Percentiles rank a stretch among this genome's conserved stretches.
Evolutionary conservation across 2,329 filamentous ascomycete species (phyloP).

Genomic region (Paecilomyces niveus): DNA sequence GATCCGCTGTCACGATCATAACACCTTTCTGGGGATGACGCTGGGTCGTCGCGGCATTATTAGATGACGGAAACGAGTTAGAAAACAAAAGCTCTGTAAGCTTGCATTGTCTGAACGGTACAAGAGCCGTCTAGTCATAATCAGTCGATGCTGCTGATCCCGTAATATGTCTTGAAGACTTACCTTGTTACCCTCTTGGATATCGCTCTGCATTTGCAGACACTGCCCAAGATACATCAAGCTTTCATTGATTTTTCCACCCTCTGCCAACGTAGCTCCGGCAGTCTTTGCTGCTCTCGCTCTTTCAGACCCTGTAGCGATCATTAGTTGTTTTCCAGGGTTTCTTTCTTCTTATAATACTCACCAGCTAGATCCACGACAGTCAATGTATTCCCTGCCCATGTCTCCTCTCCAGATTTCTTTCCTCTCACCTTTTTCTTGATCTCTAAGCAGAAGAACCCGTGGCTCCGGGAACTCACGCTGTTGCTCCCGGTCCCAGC

Average conservation of each 20-base stretch:
- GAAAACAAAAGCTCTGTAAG: constrained; percentile 78
- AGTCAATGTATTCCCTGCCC: constrained; percentile 72
- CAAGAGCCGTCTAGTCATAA: constrained; percentile 56
- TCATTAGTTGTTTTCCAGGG: constrained; percentile 12
- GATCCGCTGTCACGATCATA: constrained; percentile 95
- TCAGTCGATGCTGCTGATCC: constrained; percentile 1
- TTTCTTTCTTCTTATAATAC: constrained; percentile 7
- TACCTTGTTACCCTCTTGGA: constrained; percentile 67
- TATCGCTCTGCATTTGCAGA: constrained; percentile 86
- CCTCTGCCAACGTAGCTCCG: constrained; percentile 85
- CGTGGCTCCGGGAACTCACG: constrained; percentile 84
- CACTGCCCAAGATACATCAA: constrained; percentile 98
- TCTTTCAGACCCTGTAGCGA: constrained; percentile 63
- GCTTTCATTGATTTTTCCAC: constrained; percentile 96
- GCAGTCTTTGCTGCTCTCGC: constrained; percentile 91
- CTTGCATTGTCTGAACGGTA: constrained; percentile 78
- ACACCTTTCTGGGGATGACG: constrained; percentile 77
- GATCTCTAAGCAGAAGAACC: constrained; percentile 92
- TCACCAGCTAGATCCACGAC: constrained; percentile 82
- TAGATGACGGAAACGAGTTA: constrained; percentile 71
- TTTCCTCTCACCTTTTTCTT: constrained; percentile 62
- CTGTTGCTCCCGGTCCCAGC: constrained; percentile 91
- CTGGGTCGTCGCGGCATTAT: constrained; percentile 36
- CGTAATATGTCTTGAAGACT: constrained; percentile 6
- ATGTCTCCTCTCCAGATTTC: constrained; percentile 50